Percentiles rank a stretch among this genome's conserved stretches.
Conservation (phyloP, 495 filamentous ascomycete species). For the Cenococcum geophilum region DNA sequence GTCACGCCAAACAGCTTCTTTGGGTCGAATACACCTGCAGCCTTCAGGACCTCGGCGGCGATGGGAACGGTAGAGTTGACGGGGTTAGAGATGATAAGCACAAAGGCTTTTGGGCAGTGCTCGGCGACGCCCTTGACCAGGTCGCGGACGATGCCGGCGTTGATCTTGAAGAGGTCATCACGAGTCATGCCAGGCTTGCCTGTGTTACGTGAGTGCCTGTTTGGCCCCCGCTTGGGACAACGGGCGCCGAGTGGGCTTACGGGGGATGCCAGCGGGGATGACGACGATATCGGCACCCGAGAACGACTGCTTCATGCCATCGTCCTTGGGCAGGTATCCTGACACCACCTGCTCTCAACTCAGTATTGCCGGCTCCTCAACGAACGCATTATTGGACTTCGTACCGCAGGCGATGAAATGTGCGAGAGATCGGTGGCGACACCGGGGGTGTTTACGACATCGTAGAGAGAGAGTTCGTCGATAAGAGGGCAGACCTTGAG, state of each 20-base stretch:
- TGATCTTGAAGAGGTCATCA: constrained; percentile 98
- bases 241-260: constrained; percentile 48
- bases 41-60: constrained; percentile 91
- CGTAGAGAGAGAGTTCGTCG: constrained; percentile 89
- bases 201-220: constrained; percentile 36
- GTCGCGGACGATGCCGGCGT: constrained; percentile 87
- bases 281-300: constrained; percentile 90
- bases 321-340: constrained; percentile 82
- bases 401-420: constrained; percentile 87
- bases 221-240: neutral
- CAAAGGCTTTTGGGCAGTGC: constrained; percentile 80
- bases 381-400: constrained; percentile 29
- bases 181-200: constrained; percentile 99
- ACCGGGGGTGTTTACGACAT: constrained; percentile 98
- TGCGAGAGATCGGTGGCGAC: constrained; percentile 94
- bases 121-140: constrained; percentile 60
- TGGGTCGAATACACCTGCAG: constrained; percentile 84
- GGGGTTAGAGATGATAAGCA: constrained; percentile 96
- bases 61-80: constrained; percentile 99
- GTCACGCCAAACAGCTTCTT: constrained; percentile 96
- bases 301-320: constrained; percentile 81
- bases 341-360: constrained; percentile 64
- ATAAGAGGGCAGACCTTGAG: constrained; percentile 80
- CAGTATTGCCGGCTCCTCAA: constrained; percentile 5
- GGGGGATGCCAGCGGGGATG: constrained; percentile 96